Conservation (phyloP, 2,329 filamentous ascomycete species). For the Neoarthrinium moseri region DNA sequence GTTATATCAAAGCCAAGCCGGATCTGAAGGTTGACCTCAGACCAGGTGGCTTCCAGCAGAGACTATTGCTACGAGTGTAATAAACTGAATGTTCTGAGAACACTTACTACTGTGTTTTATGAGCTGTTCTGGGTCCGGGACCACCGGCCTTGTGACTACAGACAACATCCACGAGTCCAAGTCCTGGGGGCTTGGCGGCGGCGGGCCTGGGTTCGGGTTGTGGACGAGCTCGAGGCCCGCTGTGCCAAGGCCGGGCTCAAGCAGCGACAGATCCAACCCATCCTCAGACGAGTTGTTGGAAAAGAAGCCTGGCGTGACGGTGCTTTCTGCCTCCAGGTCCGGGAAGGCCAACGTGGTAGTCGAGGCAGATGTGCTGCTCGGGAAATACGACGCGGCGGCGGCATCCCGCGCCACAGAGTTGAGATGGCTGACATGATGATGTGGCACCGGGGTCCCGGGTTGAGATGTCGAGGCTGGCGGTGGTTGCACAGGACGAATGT, state of each 20-base stretch:
- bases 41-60: background rate
- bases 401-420: no score
- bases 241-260: background rate
- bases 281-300: constrained; percentile 5
- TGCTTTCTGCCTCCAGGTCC: background rate
- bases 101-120: constrained; percentile 9
- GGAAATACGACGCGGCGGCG: no score
- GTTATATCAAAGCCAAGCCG: no score
- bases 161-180: background rate
- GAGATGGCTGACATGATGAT: no score
- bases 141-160: background rate
- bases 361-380: no score
- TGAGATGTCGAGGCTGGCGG: background rate
- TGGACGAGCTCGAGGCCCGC: background rate
- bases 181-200: constrained; percentile 3
- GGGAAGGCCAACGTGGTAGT: background rate
- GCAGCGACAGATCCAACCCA: constrained; percentile 1
- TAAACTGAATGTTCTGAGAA: background rate
- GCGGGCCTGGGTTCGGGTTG: constrained; percentile 1
- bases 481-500: constrained; percentile 10
- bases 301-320: constrained; percentile 6
- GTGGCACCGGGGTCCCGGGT: no score
- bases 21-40: no score
- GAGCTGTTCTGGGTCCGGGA: background rate
- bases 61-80: background rate